Evolutionary conservation across 441 rosid genomes (phyloP).

Genomic region (Gossypium gossypioides): DNA sequence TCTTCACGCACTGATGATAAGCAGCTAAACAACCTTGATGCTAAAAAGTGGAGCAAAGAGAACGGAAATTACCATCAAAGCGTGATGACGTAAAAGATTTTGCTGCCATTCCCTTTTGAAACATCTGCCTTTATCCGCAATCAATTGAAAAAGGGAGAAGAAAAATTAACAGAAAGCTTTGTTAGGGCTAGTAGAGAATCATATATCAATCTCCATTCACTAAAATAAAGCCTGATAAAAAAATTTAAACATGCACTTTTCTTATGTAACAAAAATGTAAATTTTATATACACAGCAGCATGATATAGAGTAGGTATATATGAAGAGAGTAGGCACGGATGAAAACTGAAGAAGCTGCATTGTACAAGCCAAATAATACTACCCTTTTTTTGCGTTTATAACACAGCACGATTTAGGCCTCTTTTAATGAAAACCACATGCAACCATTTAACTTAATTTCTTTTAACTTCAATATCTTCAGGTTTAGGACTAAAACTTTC

Average conservation of each 20-base stretch:
- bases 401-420: not conserved
- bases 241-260: not conserved
- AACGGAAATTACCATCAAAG: slow-evolving; percentile 37
- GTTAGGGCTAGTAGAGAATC: not conserved
- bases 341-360: not conserved
- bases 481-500: not conserved
- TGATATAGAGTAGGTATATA: not conserved
- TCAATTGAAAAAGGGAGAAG: slow-evolving; percentile 1
- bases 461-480: not conserved
- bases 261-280: not conserved
- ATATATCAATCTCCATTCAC: not conserved
- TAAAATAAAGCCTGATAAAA: not conserved
- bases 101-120: slow-evolving; percentile 31
- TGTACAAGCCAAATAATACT: not conserved
- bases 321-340: not conserved
- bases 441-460: not conserved
- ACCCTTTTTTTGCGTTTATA: not conserved
- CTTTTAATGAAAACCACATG: not conserved
- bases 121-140: slow-evolving; percentile 79
- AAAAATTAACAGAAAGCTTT: not conserved
- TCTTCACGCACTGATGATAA: not conserved
- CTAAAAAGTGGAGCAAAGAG: slow-evolving; percentile 6
- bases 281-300: not conserved
- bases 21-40: slow-evolving; percentile 7
- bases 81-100: slow-evolving; percentile 17